Evolutionary conservation across 768 basidiomycete genomes (phyloP).

Genomic region (Boletus tomentosulus): DNA sequence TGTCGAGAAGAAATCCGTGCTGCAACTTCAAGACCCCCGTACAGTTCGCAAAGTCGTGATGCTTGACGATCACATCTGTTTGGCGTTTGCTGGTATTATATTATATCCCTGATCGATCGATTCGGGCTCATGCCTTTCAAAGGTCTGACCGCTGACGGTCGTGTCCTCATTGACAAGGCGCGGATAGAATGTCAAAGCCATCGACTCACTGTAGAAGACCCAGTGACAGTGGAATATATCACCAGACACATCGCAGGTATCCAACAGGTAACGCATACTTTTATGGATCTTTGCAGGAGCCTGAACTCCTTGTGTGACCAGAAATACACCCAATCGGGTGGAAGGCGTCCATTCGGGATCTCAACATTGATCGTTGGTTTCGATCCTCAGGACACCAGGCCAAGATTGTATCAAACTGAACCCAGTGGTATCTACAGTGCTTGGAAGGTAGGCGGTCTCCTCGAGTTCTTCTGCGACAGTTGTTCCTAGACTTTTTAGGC

Average conservation of each 20-base stretch:
- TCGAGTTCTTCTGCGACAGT: background rate
- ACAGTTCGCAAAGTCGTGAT: constrained; percentile 98
- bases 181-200: constrained; percentile 97
- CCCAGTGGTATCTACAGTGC: constrained; percentile 97
- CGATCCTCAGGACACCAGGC: constrained; percentile 85
- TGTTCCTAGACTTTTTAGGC: constrained; percentile 49
- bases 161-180: constrained; percentile 97
- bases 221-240: constrained; percentile 97
- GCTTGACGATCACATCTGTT: constrained; percentile 95
- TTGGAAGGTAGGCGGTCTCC: constrained; percentile 72
- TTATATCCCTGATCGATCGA: background rate
- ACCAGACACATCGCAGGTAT: constrained; percentile 98
- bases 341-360: constrained; percentile 97
- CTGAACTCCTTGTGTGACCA: constrained; percentile 27
- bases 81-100: constrained; percentile 90
- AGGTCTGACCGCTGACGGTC: constrained; percentile 97
- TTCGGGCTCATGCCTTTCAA: constrained; percentile 10
- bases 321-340: constrained; percentile 98
- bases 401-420: constrained; percentile 94
- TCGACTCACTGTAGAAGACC: constrained; percentile 95
- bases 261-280: constrained; percentile 69
- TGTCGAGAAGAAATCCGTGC: constrained; percentile 97
- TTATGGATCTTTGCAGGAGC: background rate
- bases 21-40: constrained; percentile 96
- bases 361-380: constrained; percentile 96